Evolutionary conservation across 352 stramenopile genomes (phyloP).

Genomic region (Phytophthora boehmeriae): DNA sequence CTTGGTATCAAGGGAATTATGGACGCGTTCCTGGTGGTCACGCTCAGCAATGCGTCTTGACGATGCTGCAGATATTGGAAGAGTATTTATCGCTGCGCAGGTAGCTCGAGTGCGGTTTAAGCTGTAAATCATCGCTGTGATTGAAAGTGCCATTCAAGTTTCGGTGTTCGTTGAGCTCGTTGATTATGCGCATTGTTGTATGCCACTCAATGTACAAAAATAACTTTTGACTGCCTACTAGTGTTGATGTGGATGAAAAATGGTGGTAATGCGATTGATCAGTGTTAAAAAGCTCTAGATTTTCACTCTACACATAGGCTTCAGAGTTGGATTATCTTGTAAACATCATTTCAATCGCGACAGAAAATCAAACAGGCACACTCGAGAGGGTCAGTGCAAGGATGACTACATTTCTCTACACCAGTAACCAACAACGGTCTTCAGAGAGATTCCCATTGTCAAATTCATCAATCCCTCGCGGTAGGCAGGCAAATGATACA

Average conservation of each 20-base stretch:
- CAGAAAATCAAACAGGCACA: background rate
- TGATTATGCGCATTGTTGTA: too few species aligned
- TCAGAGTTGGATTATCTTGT: constrained; percentile 88
- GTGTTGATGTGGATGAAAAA: too few species aligned
- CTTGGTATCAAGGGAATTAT: constrained; percentile 33
- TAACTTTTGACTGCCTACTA: too few species aligned
- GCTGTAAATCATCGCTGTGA: background rate
- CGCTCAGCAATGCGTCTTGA: constrained; percentile 32
- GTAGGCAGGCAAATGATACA: constrained; percentile 8
- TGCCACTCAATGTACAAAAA: too few species aligned
- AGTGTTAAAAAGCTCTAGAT: constrained; percentile 88
- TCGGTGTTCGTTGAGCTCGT: background rate
- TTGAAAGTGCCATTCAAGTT: background rate
- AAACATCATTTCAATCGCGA: constrained; percentile 69
- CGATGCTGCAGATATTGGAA: background rate
- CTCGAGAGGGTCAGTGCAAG: constrained; percentile 73
- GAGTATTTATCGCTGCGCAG: constrained; percentile 26
- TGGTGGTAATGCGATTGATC: constrained; percentile 50
- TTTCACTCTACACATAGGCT: constrained; percentile 75
- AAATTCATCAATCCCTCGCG: constrained; percentile 74
- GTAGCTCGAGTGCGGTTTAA: background rate
- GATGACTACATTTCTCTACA: constrained; percentile 77
- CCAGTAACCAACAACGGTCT: constrained; percentile 36
- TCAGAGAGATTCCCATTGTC: constrained; percentile 88
- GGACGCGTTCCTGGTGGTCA: constrained; percentile 35